Percentiles rank a stretch among this genome's conserved stretches.
phyloP scores from a whole-genome alignment of 129 eudicot species.

The Tanacetum coccineum region DNA sequence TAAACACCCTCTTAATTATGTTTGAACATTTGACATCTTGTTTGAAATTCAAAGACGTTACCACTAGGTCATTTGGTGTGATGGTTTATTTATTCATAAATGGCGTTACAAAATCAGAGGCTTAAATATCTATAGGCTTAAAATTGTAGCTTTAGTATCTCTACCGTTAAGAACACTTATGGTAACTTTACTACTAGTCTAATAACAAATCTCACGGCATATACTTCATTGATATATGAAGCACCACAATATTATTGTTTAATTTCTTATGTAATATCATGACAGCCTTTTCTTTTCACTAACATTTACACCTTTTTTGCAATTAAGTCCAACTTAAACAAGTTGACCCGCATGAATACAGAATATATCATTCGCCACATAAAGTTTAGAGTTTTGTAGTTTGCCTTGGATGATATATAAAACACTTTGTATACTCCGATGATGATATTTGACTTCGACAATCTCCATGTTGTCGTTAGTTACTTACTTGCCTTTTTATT shows the following conservation, averaged over 20 bases:
- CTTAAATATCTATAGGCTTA: no score
- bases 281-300: neutral
- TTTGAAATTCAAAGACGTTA: no score
- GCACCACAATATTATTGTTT: neutral
- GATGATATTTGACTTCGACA: constrained; percentile 20
- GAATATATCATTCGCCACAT: constrained; percentile 16
- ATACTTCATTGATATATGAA: neutral
- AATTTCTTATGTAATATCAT: neutral
- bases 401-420: neutral
- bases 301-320: neutral
- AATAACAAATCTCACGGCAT: no score
- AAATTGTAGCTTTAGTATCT: no score
- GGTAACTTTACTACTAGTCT: no score
- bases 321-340: neutral
- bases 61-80: no score
- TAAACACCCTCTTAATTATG: no score
- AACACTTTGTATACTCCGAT: constrained; percentile 26
- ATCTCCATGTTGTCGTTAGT: constrained; percentile 26
- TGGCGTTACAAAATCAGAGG: no score
- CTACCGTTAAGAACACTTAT: no score
- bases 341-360: constrained; percentile 11
- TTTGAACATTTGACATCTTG: no score
- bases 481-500: neutral
- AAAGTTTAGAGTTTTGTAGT: neutral
- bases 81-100: no score